Conservation (phyloP, 768 basidiomycete species). For the Tephrocybe rancida region DNA sequence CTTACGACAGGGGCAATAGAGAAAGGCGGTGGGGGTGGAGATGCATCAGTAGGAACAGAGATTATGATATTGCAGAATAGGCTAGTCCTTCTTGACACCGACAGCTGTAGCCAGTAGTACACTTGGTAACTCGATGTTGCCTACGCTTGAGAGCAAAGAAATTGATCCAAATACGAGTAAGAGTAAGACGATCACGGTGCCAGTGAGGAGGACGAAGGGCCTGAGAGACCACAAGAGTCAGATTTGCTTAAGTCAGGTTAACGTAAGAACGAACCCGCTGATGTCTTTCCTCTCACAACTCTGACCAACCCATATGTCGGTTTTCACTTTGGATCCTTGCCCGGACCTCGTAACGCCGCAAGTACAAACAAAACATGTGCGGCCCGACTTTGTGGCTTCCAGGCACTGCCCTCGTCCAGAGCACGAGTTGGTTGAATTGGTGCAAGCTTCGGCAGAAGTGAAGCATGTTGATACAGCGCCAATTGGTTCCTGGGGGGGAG, state of each 20-base stretch:
- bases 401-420: conserved; percentile 73
- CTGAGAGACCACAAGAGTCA: conserved; percentile 36
- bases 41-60: not conserved
- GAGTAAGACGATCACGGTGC: conserved; percentile 65
- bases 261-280: conserved; percentile 62
- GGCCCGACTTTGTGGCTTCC: conserved; percentile 58
- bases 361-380: conserved; percentile 55
- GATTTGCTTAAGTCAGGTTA: not conserved
- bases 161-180: conserved; percentile 70
- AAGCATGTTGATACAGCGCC: conserved; percentile 67
- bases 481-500: conserved; percentile 54
- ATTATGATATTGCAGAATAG: conserved; percentile 8
- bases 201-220: conserved; percentile 73
- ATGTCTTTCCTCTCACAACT: conserved; percentile 80
- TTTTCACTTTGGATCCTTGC: conserved; percentile 52
- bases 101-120: conserved; percentile 66
- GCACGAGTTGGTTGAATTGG: conserved; percentile 63
- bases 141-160: conserved; percentile 64
- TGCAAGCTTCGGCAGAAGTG: conserved; percentile 53
- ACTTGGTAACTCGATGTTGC: conserved; percentile 67
- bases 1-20: too few species aligned
- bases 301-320: conserved; percentile 72
- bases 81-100: conserved; percentile 54
- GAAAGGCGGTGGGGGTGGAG: too few species aligned
- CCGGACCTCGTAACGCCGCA: conserved; percentile 53